phyloP scores from a whole-genome alignment of 202 grass and related monocot genomes.

The Setaria italica region DNA sequence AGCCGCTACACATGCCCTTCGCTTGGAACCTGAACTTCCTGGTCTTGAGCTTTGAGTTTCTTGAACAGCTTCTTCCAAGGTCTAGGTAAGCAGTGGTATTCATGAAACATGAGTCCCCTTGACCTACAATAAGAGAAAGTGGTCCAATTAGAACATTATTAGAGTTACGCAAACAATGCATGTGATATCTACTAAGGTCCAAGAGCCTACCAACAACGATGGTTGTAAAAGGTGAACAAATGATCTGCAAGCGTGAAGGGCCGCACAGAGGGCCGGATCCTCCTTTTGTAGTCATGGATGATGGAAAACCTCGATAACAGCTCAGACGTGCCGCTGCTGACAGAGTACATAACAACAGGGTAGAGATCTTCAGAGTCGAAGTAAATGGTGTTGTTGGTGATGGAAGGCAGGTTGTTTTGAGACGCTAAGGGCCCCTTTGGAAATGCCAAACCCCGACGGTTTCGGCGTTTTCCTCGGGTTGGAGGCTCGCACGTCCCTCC shows the following conservation, averaged over 20 bases:
- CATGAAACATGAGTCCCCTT: constrained; percentile 12
- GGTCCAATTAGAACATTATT: background rate
- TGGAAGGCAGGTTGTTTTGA: background rate
- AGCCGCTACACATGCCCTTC: too few species aligned
- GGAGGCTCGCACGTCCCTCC: too few species aligned
- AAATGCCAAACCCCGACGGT: too few species aligned
- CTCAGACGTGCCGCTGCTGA: background rate
- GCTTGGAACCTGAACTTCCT: background rate
- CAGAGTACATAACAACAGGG: background rate
- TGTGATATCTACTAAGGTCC: background rate
- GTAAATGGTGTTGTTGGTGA: background rate
- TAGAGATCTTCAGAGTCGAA: background rate
- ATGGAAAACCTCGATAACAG: background rate
- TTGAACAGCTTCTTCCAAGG: background rate
- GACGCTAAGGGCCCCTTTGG: background rate
- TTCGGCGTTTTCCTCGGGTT: too few species aligned
- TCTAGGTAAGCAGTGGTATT: background rate
- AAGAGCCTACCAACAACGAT: background rate
- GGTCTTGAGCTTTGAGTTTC: background rate
- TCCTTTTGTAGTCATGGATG: background rate
- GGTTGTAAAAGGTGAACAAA: background rate
- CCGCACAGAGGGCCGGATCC: background rate
- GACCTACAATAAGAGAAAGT: background rate
- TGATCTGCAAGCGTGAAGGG: background rate
- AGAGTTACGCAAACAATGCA: background rate